Evolutionary conservation across 768 basidiomycete species (phyloP).

Genomic region (Agaricus blazei): DNA sequence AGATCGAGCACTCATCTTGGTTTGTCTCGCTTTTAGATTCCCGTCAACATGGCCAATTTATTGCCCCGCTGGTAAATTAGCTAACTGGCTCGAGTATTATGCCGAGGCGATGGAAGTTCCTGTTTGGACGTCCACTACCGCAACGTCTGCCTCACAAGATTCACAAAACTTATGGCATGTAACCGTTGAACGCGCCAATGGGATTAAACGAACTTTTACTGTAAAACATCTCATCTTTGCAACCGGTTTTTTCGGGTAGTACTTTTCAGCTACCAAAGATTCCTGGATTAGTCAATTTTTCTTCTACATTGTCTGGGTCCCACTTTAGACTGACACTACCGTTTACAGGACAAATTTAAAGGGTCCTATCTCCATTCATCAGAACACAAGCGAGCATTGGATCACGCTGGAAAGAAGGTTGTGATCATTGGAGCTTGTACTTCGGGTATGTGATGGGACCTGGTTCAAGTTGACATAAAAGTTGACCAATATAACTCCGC

Average conservation of each 20-base stretch:
- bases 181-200: conserved; percentile 18
- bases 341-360: conserved; percentile 29
- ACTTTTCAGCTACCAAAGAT: conserved; percentile 35
- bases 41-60: conserved; percentile 55
- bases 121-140: conserved; percentile 51
- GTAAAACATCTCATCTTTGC: conserved; percentile 53
- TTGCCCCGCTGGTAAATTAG: conserved; percentile 51
- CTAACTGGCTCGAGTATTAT: conserved; percentile 61
- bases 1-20: neutral
- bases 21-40: conserved; percentile 32
- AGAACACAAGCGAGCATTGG: conserved; percentile 40
- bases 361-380: conserved; percentile 52
- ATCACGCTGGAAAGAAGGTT: conserved; percentile 57
- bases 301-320: no score
- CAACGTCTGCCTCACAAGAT: conserved; percentile 33
- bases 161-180: conserved; percentile 40
- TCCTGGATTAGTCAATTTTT: neutral
- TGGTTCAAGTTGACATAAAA: neutral
- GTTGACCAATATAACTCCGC: no score
- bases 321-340: neutral
- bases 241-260: conserved; percentile 48
- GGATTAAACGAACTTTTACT: conserved; percentile 27
- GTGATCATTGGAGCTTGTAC: conserved; percentile 65
- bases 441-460: conserved; percentile 21
- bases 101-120: conserved; percentile 55